Percentiles rank a stretch among this genome's conserved stretches.
These are phyloP conservation scores for Neopestalotiopsis rosae DNA, from an alignment of 2,329 filamentous ascomycete species.

Conservation along the genomic window DNA sequence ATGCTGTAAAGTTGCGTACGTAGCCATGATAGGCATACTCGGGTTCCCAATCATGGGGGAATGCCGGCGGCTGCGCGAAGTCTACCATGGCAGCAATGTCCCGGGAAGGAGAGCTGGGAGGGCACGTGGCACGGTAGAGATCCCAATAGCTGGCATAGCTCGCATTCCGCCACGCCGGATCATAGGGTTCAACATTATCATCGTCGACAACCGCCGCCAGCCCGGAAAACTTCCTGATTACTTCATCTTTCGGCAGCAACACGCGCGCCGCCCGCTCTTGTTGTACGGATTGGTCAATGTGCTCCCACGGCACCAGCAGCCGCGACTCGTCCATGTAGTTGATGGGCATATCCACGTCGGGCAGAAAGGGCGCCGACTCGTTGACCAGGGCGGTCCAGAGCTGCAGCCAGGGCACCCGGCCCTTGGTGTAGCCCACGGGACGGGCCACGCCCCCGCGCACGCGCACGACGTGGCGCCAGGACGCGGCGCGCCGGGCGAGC, in stretches of 20 bases:
- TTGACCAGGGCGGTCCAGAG: constrained; percentile 55
- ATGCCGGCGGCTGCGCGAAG: constrained; percentile 21
- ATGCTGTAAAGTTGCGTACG: constrained; percentile 60
- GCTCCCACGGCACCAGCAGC: constrained; percentile 57
- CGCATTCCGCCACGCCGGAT: constrained; percentile 41
- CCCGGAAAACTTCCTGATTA: constrained; percentile 44
- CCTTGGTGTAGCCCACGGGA: constrained; percentile 43
- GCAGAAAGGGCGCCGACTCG: constrained; percentile 55
- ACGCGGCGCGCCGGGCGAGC: constrained; percentile 45
- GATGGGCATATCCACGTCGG: constrained; percentile 61
- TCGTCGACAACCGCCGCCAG: constrained; percentile 25
- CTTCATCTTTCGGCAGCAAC: constrained; percentile 41
- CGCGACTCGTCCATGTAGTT: constrained; percentile 58
- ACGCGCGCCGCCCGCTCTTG: constrained; percentile 44
- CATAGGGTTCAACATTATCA: constrained; percentile 26
- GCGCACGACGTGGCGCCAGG: constrained; percentile 51
- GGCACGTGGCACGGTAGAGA: constrained; percentile 52
- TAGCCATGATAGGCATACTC: constrained; percentile 47
- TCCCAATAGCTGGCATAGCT: constrained; percentile 51
- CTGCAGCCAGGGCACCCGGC: constrained; percentile 50
- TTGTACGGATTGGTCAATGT: constrained; percentile 49
- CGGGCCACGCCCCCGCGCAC: constrained; percentile 51
- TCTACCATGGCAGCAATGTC: neutral
- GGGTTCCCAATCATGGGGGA: constrained; percentile 28
- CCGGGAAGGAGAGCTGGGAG: constrained; percentile 47